Percentiles rank a stretch among this genome's conserved stretches.
These are phyloP conservation scores for Paecilomyces formosus DNA, from an alignment of 2,329 filamentous ascomycete species.

Conservation along the genomic window DNA sequence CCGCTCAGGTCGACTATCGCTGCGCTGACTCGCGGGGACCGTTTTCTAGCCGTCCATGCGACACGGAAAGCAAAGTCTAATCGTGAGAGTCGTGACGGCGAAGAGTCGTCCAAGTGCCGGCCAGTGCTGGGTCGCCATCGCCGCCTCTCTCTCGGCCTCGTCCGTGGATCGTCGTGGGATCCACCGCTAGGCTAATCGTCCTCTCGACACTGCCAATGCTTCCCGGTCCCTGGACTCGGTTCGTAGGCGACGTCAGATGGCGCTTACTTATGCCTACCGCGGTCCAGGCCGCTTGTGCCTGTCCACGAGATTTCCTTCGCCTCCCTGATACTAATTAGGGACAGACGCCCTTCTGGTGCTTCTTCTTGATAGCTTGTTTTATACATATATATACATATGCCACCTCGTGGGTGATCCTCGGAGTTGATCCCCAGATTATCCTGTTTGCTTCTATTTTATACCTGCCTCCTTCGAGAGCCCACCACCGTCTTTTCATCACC, in stretches of 20 bases:
- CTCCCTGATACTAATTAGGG: not conserved
- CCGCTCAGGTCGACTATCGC: not conserved
- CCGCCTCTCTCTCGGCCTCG: not conserved
- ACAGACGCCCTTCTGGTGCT: not conserved
- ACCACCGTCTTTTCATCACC: not conserved
- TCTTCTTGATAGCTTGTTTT: not conserved
- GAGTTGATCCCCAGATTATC: not conserved
- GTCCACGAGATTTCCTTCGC: not conserved
- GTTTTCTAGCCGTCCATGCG: not conserved
- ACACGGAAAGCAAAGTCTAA: not conserved
- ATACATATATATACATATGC: not conserved
- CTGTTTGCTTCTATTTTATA: not conserved
- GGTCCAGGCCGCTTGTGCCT: not conserved
- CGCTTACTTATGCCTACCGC: not conserved
- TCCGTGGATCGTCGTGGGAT: not conserved
- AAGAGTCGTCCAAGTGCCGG: not conserved
- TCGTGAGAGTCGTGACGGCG: not conserved
- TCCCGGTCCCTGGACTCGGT: not conserved
- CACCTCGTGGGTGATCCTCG: not conserved
- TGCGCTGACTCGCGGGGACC: not conserved
- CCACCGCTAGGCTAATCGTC: not conserved
- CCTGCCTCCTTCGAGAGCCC: not conserved
- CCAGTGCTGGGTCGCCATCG: not conserved
- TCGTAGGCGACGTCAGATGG: not conserved
- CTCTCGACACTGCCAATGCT: not conserved